phyloP scores from a whole-genome alignment of 2,329 filamentous ascomycete genomes.

The Neonectria magnoliae region DNA sequence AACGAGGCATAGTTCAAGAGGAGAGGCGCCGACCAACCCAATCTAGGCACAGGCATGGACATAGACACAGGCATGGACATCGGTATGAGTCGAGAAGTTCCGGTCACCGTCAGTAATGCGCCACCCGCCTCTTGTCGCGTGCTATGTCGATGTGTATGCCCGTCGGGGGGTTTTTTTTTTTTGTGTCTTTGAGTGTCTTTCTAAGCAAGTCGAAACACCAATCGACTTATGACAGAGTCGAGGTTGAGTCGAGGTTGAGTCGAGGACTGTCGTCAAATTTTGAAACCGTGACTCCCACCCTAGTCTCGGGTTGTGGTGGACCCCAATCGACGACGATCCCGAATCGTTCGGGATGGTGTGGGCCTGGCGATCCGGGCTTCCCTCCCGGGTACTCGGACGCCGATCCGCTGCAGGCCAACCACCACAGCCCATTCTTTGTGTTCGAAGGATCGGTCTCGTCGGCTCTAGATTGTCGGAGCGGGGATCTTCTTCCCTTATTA shows the following conservation, averaged over 20 bases:
- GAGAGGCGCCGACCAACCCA: background rate
- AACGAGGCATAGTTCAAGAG: background rate
- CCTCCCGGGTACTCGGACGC: constrained; percentile 2
- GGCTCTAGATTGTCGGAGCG: background rate
- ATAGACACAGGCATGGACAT: background rate
- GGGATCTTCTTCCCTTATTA: background rate
- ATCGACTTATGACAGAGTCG: background rate
- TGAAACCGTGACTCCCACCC: background rate
- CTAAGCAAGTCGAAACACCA: background rate
- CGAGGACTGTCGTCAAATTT: background rate
- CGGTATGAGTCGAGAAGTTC: background rate
- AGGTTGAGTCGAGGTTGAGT: background rate
- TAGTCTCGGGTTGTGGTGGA: constrained; percentile 1
- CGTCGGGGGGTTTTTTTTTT: no score
- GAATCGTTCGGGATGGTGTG: constrained; percentile 14
- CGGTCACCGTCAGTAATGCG: background rate
- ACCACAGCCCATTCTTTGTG: background rate
- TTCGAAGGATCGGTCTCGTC: background rate
- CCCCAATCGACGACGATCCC: constrained; percentile 6
- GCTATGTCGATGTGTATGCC: background rate
- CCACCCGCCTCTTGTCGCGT: background rate
- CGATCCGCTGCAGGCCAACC: constrained; percentile 3
- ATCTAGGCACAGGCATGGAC: background rate
- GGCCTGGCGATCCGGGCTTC: constrained; percentile 6
- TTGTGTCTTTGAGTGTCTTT: background rate